A percentile compares a stretch with the other conserved stretches of the same genome.
phyloP scores from a whole-genome alignment of 2,329 filamentous ascomycete species.

The Aspergillus tubingensis region DNA sequence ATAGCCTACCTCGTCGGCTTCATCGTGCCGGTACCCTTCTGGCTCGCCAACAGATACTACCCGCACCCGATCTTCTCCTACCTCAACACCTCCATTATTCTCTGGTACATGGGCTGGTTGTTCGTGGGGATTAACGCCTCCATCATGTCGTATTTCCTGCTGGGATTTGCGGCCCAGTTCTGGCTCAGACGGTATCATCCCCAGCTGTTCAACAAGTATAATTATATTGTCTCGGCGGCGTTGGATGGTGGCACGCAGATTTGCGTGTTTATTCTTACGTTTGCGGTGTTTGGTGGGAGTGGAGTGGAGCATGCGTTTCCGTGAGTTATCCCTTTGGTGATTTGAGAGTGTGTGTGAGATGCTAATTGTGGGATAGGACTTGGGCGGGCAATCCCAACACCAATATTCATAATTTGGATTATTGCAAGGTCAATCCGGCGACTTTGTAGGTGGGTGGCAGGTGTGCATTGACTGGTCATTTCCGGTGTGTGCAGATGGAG shows the following conservation, averaged over 20 bases:
- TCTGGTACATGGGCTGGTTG: conserved; percentile 2
- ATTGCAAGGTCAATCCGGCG: conserved; percentile 6
- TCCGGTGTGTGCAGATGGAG: background rate
- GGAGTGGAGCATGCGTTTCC: conserved; percentile 10
- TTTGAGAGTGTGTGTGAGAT: background rate
- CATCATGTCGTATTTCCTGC: background rate
- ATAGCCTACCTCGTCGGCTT: conserved; percentile 9
- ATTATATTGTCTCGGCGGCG: conserved; percentile 12
- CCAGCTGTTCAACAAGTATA: conserved; percentile 11
- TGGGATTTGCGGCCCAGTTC: conserved; percentile 10
- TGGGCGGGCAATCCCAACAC: conserved; percentile 5
- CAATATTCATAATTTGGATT: conserved; percentile 4
- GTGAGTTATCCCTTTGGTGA: background rate
- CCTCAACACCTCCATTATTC: conserved; percentile 12
- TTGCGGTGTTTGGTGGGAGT: conserved; percentile 14
- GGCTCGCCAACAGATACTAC: conserved; percentile 2
- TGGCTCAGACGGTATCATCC: conserved; percentile 11
- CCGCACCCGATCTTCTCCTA: conserved; percentile 1
- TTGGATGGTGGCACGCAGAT: conserved; percentile 11
- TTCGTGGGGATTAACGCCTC: conserved; percentile 9
- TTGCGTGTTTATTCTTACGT: conserved; percentile 13
- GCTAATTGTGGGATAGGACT: background rate
- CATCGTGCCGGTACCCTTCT: conserved; percentile 3
- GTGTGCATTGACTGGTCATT: background rate
- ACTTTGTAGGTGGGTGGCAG: background rate